These are phyloP conservation scores for Incumbomyces delicatus DNA, from an alignment of 2,329 filamentous ascomycete species.

Conservation along the genomic window DNA sequence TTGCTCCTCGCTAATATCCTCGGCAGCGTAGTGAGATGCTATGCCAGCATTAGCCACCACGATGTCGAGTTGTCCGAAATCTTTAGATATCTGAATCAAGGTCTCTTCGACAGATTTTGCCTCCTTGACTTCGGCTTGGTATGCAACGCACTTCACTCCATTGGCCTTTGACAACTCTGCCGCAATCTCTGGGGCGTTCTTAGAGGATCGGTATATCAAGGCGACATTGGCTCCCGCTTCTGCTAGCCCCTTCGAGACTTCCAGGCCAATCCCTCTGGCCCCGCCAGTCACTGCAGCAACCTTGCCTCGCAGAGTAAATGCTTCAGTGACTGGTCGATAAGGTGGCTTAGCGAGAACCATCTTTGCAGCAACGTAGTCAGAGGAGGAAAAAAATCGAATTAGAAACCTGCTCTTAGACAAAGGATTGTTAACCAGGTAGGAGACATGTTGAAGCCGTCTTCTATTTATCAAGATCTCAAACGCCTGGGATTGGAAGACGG, in stretches of 20 bases:
- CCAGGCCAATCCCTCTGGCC: constrained; percentile 17
- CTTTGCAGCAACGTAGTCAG: background rate
- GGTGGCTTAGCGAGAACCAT: constrained; percentile 5
- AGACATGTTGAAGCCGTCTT: background rate
- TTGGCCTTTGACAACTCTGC: constrained; percentile 22
- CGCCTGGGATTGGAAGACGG: background rate
- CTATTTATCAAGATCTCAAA: background rate
- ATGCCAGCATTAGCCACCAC: constrained; percentile 40
- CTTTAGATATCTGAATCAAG: constrained; percentile 26
- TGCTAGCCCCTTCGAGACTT: constrained; percentile 13
- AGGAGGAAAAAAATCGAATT: background rate
- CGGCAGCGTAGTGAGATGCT: constrained; percentile 26
- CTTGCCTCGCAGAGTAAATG: constrained; percentile 20
- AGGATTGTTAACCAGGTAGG: background rate
- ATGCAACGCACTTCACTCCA: constrained; percentile 25
- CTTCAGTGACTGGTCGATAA: constrained; percentile 13
- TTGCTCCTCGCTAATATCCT: constrained; percentile 30
- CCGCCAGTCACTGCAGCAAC: constrained; percentile 19
- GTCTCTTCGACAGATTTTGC: constrained; percentile 24
- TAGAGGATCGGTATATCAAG: constrained; percentile 26
- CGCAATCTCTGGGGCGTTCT: constrained; percentile 20
- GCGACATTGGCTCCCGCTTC: constrained; percentile 17
- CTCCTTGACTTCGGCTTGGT: constrained; percentile 26
- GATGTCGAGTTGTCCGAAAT: constrained; percentile 38
- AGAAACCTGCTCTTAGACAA: background rate